Conservation (phyloP, 768 basidiomycete genomes). For the Trametes elegans region DNA sequence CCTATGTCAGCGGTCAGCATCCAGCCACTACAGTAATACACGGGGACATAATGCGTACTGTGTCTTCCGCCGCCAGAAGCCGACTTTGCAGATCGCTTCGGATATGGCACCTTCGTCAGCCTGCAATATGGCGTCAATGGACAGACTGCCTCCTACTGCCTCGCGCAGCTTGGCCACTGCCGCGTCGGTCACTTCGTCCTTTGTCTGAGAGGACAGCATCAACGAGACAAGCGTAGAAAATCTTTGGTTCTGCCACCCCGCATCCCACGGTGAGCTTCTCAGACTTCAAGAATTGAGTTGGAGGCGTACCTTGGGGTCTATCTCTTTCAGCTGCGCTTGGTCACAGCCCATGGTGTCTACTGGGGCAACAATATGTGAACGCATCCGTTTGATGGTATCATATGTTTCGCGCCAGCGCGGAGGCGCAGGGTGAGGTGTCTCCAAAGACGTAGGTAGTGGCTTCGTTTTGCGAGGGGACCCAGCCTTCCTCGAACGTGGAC, state of each 20-base stretch:
- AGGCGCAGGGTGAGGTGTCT: conserved; percentile 21
- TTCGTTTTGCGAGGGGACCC: conserved; percentile 18
- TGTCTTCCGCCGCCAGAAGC: conserved; percentile 90
- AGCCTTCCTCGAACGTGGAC: neutral
- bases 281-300: too few species aligned
- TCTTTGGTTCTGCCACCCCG: conserved; percentile 59
- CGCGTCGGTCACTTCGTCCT: conserved; percentile 82
- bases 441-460: conserved; percentile 12
- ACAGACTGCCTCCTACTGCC: conserved; percentile 77
- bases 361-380: conserved; percentile 68
- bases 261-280: too few species aligned
- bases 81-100: conserved; percentile 82
- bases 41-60: conserved; percentile 44
- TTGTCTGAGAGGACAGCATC: conserved; percentile 96
- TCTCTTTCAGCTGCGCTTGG: conserved; percentile 59
- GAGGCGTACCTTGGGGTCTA: conserved; percentile 60
- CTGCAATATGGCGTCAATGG: conserved; percentile 62
- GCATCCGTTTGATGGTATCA: conserved; percentile 72
- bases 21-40: neutral
- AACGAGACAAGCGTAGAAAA: conserved; percentile 86
- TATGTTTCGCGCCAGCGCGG: conserved; percentile 47
- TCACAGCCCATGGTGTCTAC: conserved; percentile 94
- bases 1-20: conserved; percentile 34
- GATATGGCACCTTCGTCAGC: conserved; percentile 65
- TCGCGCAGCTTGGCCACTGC: conserved; percentile 73